A percentile compares a stretch with the other conserved stretches of the same genome.
Evolutionary conservation across 805 yeast species (phyloP).

Genomic region (Wickerhamiella dianesei): DNA sequence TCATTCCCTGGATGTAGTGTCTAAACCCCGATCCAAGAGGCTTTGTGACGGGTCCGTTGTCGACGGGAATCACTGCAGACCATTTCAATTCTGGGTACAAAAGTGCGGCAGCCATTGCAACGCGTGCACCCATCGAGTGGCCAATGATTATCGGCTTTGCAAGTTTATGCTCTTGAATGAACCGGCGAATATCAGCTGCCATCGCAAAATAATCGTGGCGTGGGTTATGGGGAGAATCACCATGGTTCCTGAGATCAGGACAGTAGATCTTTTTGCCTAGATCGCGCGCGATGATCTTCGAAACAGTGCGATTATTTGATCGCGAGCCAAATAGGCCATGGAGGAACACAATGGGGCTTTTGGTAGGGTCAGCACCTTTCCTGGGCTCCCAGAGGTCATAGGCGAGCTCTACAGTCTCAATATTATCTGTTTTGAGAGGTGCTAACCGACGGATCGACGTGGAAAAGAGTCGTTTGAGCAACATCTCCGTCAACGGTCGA

Average conservation of each 20-base stretch:
- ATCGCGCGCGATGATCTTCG: conserved; percentile 33
- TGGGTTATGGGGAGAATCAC: conserved; percentile 67
- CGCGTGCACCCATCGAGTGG: conserved; percentile 67
- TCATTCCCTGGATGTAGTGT: conserved; percentile 49
- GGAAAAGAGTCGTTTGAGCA: not conserved
- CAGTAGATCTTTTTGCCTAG: conserved; percentile 26
- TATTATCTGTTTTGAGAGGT: not conserved
- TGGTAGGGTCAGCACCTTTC: not conserved
- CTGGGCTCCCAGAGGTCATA: conserved; percentile 19
- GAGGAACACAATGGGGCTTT: conserved; percentile 52
- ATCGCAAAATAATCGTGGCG: conserved; percentile 67
- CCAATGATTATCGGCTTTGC: conserved; percentile 27
- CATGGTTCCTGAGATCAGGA: conserved; percentile 75
- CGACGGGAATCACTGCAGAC: conserved; percentile 59
- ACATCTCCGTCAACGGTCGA: not conserved
- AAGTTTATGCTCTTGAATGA: conserved; percentile 37
- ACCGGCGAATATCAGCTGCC: conserved; percentile 74
- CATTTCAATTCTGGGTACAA: conserved; percentile 44
- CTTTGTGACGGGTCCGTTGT: conserved; percentile 74
- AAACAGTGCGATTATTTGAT: conserved; percentile 69
- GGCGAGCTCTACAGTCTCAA: conserved; percentile 16
- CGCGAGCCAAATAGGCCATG: conserved; percentile 88
- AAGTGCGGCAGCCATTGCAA: conserved; percentile 77
- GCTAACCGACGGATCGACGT: not conserved
- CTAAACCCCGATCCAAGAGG: conserved; percentile 47